Evolutionary conservation across 2,329 filamentous ascomycete species (phyloP), one percentile per base, ranked within the genome.

Genomic region (Coniosporium tulheliwenetii): DNA sequence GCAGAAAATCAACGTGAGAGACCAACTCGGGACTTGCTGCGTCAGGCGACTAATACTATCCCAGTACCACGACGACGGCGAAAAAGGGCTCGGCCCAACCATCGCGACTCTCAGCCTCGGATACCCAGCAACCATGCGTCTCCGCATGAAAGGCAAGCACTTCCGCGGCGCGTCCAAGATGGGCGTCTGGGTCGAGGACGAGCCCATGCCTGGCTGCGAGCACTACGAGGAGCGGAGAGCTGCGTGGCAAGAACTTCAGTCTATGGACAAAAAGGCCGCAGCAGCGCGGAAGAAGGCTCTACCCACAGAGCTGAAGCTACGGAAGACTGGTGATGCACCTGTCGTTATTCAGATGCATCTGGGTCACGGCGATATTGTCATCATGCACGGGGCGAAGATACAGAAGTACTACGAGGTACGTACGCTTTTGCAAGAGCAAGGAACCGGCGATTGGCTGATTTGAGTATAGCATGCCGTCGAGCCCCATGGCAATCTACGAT

Each of bases 21-120:
- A 5, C 35, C 19, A n/a, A 15, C 34, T 36, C 10, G 14, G 38
- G 26, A 35, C 30, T 14, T 15, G 37, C 2, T 19, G 10, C 7
- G 7, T 10, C 29, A 26, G 13, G 14, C 2, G 10, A 34, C 34
- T 40, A 19, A 31, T n/a, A 37, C 36, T 39, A 16, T 34, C 26
- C 9, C 47, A 75, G 62, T 78, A 70, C 47, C 77, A 82, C 43
- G 77, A 81, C 43, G 79, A 82, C 47, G 78, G 78, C 4, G 78
- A 82, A 50, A 59, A 57, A 8, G 72, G 74, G 3, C 60, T 81
- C 0, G 77, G 77, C 0, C 72, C 75, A 0, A 75, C 71, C 0
- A 74, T 81, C 5, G 73, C 75, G 0, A 77, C 76, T 0, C 57
- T 77, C 5, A 77, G 73, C 1, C 61, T 81, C 0, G 77, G 77